Evolutionary conservation across 2,329 filamentous ascomycete species (phyloP).

Genomic region (Exserohilum rostratum): DNA sequence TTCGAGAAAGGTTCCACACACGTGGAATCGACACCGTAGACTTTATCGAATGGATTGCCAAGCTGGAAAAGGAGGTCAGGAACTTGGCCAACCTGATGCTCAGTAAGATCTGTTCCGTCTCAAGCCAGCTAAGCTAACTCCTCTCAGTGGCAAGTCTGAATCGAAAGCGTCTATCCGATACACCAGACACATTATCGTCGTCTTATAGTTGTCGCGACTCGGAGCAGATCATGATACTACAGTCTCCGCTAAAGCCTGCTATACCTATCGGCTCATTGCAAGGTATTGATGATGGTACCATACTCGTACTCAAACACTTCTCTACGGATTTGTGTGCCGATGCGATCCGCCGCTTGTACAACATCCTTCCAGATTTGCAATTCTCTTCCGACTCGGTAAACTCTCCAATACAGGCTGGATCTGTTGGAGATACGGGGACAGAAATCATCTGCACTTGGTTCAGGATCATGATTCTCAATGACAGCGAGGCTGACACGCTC

Average conservation of each 20-base stretch:
- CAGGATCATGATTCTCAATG: constrained; percentile 39
- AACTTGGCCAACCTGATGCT: constrained; percentile 30
- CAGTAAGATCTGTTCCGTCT: constrained; percentile 16
- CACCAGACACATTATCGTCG: background rate
- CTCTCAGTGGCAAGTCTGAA: too few relatives aligned
- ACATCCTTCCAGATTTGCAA: constrained; percentile 33
- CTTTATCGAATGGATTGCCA: constrained; percentile 34
- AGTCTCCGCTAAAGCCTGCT: constrained; percentile 28
- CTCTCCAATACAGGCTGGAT: constrained; percentile 7
- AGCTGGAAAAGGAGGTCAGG: constrained; percentile 28
- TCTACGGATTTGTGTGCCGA: constrained; percentile 32
- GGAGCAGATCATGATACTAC: constrained; percentile 22
- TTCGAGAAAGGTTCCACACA: constrained; percentile 32
- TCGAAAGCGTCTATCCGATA: background rate
- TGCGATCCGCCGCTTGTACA: constrained; percentile 29
- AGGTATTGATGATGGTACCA: constrained; percentile 34
- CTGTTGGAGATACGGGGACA: constrained; percentile 21
- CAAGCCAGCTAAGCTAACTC: too few relatives aligned
- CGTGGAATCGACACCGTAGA: constrained; percentile 29
- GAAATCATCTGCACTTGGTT: constrained; percentile 39
- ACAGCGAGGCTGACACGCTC: constrained; percentile 31
- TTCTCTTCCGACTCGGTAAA: constrained; percentile 5
- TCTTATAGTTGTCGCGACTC: too few relatives aligned
- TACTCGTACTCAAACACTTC: constrained; percentile 37
- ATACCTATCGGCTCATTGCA: constrained; percentile 29